A percentile compares a stretch with the other conserved stretches of the same genome.
Evolutionary conservation across 768 basidiomycete species (phyloP).

Genomic region (Lentinus tigrinus): DNA sequence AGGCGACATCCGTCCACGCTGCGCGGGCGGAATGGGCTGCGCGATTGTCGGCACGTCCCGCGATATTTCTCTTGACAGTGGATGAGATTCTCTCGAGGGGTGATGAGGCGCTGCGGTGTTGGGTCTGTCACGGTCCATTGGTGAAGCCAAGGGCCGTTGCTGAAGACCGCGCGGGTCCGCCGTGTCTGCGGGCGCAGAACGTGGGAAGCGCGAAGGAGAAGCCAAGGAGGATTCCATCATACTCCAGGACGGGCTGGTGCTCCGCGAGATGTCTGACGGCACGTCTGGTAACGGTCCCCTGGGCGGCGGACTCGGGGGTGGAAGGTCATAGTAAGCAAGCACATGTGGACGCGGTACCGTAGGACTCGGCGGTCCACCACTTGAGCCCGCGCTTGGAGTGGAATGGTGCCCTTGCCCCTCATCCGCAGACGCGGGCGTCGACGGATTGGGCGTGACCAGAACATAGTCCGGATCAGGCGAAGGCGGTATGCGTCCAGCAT

Average conservation of each 20-base stretch:
- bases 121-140: neutral
- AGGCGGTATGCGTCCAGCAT: slow-evolving; percentile 1
- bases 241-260: slow-evolving; percentile 17
- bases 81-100: slow-evolving; percentile 10
- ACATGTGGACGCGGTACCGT: slow-evolving; percentile 17
- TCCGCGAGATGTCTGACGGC: slow-evolving; percentile 18
- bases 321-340: slow-evolving; percentile 25
- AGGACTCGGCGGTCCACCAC: slow-evolving; percentile 11
- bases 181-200: slow-evolving; percentile 16
- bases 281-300: slow-evolving; percentile 24
- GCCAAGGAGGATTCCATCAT: slow-evolving; percentile 11
- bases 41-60: slow-evolving; percentile 10
- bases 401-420: slow-evolving; percentile 3
- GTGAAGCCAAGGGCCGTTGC: slow-evolving; percentile 8
- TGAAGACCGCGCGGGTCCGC: slow-evolving; percentile 12
- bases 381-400: slow-evolving; percentile 4
- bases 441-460: slow-evolving; percentile 17
- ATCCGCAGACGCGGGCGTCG: neutral
- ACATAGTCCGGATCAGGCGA: slow-evolving; percentile 19
- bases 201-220: slow-evolving; percentile 13
- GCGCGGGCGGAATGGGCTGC: slow-evolving; percentile 8
- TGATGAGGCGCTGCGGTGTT: slow-evolving; percentile 12
- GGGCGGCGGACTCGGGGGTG: slow-evolving; percentile 27
- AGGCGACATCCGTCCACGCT: slow-evolving; percentile 17
- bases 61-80: slow-evolving; percentile 8